These are phyloP conservation scores for Penicillium angulare DNA, from an alignment of 495 filamentous ascomycete genomes.

Conservation along the genomic window DNA sequence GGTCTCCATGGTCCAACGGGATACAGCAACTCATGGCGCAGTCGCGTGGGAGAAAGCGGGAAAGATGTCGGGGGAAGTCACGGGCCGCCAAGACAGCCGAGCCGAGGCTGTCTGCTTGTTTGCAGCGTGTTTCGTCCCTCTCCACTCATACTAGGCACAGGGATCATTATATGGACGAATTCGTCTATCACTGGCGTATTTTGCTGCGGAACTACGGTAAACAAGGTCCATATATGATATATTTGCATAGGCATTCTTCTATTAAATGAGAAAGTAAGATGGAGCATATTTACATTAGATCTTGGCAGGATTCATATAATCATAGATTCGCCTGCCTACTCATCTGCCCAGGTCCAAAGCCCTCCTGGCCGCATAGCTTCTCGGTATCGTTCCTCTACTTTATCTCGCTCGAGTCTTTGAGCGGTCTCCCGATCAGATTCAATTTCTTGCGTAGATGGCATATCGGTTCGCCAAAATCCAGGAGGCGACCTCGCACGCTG, in stretches of 20 bases:
- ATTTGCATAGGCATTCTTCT: too few species aligned
- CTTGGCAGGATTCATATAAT: background rate
- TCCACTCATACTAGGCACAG: too few species aligned
- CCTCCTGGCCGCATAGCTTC: slow-evolving; percentile 79
- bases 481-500: slow-evolving; percentile 69
- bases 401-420: slow-evolving; percentile 52
- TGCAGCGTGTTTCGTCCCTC: slow-evolving; percentile 5
- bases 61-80: slow-evolving; percentile 11
- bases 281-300: too few species aligned
- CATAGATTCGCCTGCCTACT: slow-evolving; percentile 35
- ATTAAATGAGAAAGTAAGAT: too few species aligned
- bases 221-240: too few species aligned
- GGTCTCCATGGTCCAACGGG: slow-evolving; percentile 32
- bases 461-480: slow-evolving; percentile 86
- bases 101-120: slow-evolving; percentile 23
- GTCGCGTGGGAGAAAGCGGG: slow-evolving; percentile 7
- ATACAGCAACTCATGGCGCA: slow-evolving; percentile 5
- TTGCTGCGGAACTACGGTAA: too few species aligned
- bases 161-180: too few species aligned
- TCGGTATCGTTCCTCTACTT: slow-evolving; percentile 69
- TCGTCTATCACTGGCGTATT: too few species aligned
- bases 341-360: slow-evolving; percentile 78
- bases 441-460: slow-evolving; percentile 81
- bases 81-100: slow-evolving; percentile 17
- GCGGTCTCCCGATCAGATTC: slow-evolving; percentile 61